Conservation (phyloP, 768 basidiomycete genomes). For the Lepiota brunneoincarnata region DNA sequence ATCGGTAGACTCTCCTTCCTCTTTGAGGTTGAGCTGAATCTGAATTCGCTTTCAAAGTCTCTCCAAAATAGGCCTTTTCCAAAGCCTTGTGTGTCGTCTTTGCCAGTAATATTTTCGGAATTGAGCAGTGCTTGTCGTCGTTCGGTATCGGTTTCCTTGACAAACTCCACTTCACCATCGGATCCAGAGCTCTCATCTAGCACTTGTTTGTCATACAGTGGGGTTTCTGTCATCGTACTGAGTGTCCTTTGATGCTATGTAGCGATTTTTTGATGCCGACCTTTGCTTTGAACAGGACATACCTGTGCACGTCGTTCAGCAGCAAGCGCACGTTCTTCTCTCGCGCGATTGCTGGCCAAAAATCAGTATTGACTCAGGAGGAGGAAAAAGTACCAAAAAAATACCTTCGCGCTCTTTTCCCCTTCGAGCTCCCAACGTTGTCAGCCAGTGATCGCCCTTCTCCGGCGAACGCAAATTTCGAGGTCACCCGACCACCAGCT, state of each 20-base stretch:
- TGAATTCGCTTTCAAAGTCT: slow-evolving; percentile 51
- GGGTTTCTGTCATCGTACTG: slow-evolving; percentile 2
- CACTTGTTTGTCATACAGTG: slow-evolving; percentile 12
- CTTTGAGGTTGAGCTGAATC: slow-evolving; percentile 24
- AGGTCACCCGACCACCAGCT: slow-evolving; percentile 65
- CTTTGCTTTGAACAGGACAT: slow-evolving; percentile 32
- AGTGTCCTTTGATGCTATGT: background rate
- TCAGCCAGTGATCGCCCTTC: slow-evolving; percentile 52
- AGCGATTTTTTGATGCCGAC: slow-evolving; percentile 16
- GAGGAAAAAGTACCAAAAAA: slow-evolving; percentile 8
- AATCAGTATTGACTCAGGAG: background rate
- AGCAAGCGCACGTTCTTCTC: slow-evolving; percentile 78
- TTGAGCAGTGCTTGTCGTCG: slow-evolving; percentile 52
- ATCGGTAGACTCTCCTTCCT: background rate
- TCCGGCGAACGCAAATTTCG: slow-evolving; percentile 58
- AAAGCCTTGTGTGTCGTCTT: slow-evolving; percentile 39
- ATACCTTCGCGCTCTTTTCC: slow-evolving; percentile 70
- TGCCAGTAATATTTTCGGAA: slow-evolving; percentile 32
- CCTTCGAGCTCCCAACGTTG: slow-evolving; percentile 44
- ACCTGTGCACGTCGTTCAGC: slow-evolving; percentile 58
- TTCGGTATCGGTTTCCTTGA: slow-evolving; percentile 41
- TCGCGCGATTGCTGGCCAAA: slow-evolving; percentile 62
- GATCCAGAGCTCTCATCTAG: slow-evolving; percentile 22
- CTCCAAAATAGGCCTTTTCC: slow-evolving; percentile 36
- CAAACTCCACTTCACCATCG: slow-evolving; percentile 35